Conservation (phyloP, 164 flowering plant species). For the grape (Vitis vinifera) region DNA sequence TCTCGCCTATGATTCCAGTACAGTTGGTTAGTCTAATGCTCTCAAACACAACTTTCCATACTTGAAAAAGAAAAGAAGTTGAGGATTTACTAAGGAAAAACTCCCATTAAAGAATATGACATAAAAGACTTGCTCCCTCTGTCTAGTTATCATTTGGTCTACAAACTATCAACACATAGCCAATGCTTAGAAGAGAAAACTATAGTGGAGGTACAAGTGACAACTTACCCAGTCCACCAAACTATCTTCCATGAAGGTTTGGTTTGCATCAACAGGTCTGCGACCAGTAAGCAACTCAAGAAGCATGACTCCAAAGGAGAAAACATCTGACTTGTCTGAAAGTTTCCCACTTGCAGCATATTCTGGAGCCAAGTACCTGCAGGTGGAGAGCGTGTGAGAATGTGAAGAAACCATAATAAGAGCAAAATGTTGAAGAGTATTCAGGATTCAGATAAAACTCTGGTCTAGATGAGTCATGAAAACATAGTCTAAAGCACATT, state of each 20-base stretch:
- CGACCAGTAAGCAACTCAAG: slow-evolving; percentile 90
- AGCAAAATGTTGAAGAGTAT: too few species aligned
- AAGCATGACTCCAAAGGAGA: slow-evolving; percentile 92
- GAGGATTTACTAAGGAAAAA: too few species aligned
- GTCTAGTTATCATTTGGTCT: background rate
- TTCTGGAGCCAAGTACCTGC: slow-evolving; percentile 95
- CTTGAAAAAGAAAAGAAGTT: background rate
- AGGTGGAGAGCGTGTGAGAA: background rate
- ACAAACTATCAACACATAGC: background rate
- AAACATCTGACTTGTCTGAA: slow-evolving; percentile 89
- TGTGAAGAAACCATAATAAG: background rate
- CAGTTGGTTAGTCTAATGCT: background rate
- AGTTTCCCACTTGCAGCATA: slow-evolving; percentile 92
- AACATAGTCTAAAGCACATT: background rate
- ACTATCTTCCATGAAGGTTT: slow-evolving; percentile 68
- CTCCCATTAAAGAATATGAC: too few species aligned
- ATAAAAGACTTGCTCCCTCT: too few species aligned
- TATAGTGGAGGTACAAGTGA: background rate
- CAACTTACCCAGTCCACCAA: slow-evolving; percentile 90
- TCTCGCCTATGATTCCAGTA: slow-evolving; percentile 60
- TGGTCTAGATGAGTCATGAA: background rate
- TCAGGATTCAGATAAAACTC: background rate
- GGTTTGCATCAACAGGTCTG: slow-evolving; percentile 61
- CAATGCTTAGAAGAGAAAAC: background rate
- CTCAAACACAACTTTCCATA: background rate